phyloP scores from a whole-genome alignment of 441 rosid species.

The Theobroma grandiflorum region DNA sequence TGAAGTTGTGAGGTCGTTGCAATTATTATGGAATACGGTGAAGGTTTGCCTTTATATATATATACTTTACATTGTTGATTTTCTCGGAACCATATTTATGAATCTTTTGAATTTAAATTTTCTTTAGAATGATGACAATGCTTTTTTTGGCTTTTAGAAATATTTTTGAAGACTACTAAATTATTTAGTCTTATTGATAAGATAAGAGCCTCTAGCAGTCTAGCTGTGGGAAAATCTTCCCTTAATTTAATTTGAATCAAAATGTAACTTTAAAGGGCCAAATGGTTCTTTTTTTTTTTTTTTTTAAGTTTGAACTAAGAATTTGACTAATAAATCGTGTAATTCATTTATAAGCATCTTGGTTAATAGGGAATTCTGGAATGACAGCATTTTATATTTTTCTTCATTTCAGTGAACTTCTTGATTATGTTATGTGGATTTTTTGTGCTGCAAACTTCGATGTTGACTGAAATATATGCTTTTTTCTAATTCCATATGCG shows the following conservation, averaged over 20 bases:
- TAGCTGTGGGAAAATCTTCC: too few species aligned
- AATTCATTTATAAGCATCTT: neutral
- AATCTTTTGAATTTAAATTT: too few species aligned
- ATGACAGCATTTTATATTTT: neutral
- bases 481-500: constrained; percentile 6
- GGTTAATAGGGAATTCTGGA: neutral
- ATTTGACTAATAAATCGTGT: neutral
- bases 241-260: too few species aligned
- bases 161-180: too few species aligned
- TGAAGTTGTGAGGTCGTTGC: constrained; percentile 4
- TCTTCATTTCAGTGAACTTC: neutral
- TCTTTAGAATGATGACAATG: too few species aligned
- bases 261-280: neutral
- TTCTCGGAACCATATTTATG: constrained; percentile 11
- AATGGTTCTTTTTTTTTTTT: neutral
- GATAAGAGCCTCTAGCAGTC: too few species aligned
- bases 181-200: too few species aligned
- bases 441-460: neutral
- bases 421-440: neutral
- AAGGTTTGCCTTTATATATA: constrained; percentile 31
- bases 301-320: neutral
- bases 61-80: neutral
- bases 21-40: constrained; percentile 45
- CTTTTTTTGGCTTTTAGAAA: too few species aligned
- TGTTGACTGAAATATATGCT: neutral